phyloP scores from a whole-genome alignment of 805 yeast species.

The Zygosaccharomyces bailii region DNA sequence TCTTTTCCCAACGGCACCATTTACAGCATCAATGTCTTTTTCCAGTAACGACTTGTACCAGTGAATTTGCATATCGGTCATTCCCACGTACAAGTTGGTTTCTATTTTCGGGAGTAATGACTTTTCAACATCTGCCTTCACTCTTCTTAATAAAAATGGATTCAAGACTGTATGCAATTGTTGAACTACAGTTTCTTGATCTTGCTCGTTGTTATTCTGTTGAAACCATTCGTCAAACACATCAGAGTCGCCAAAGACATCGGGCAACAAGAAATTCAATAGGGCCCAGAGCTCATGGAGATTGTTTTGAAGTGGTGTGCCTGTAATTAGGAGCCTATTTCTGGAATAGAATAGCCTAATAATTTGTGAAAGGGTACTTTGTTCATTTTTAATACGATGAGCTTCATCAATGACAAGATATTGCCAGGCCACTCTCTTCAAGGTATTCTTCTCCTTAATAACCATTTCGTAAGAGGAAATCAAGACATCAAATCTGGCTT shows the following conservation, averaged over 20 bases:
- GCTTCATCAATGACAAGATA: slow-evolving; percentile 94
- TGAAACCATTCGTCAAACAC: slow-evolving; percentile 89
- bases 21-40: slow-evolving; percentile 93
- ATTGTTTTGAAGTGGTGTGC: slow-evolving; percentile 94
- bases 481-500: slow-evolving; percentile 83
- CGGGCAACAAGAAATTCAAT: slow-evolving; percentile 84
- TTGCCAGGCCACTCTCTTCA: slow-evolving; percentile 87
- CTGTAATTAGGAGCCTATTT: slow-evolving; percentile 83
- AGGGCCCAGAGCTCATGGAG: slow-evolving; percentile 96
- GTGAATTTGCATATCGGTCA: slow-evolving; percentile 90
- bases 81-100: slow-evolving; percentile 82
- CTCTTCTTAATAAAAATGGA: slow-evolving; percentile 85
- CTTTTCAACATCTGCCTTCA: slow-evolving; percentile 90
- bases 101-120: slow-evolving; percentile 89
- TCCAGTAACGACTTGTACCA: slow-evolving; percentile 90
- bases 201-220: slow-evolving; percentile 44
- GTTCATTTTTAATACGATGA: slow-evolving; percentile 94
- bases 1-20: slow-evolving; percentile 90
- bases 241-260: slow-evolving; percentile 88
- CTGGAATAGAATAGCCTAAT: slow-evolving; percentile 83
- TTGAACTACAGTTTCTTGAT: slow-evolving; percentile 79
- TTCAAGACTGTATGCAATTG: slow-evolving; percentile 84
- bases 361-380: slow-evolving; percentile 85
- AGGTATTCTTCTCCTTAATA: slow-evolving; percentile 74
- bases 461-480: slow-evolving; percentile 93